A percentile compares a stretch with the other conserved stretches of the same genome.
phyloP scores from a whole-genome alignment of 2,329 filamentous ascomycete species.

The Sporothrix globosa region DNA sequence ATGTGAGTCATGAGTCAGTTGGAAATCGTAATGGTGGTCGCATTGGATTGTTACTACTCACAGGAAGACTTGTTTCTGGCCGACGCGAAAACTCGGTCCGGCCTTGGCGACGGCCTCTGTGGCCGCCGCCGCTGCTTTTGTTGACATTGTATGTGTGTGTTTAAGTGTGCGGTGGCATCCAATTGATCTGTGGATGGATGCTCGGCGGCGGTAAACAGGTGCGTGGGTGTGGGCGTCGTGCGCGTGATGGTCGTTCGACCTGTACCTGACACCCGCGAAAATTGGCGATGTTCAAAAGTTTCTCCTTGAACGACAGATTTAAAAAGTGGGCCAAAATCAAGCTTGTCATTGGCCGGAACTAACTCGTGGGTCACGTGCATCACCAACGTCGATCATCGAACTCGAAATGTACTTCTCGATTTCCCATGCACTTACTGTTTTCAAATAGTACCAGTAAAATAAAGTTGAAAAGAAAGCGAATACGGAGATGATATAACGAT shows the following conservation, averaged over 20 bases:
- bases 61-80: conserved; percentile 61
- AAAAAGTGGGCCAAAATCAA: conserved; percentile 29
- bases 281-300: conserved; percentile 27
- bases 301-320: conserved; percentile 25
- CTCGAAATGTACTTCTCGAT: too few species aligned
- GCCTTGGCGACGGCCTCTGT: conserved; percentile 45
- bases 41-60: conserved; percentile 42
- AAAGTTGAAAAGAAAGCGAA: too few species aligned
- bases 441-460: too few species aligned
- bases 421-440: too few species aligned
- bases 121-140: conserved; percentile 45
- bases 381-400: background rate
- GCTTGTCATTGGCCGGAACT: background rate
- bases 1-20: background rate
- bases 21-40: background rate
- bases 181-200: background rate
- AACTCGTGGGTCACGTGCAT: conserved; percentile 10
- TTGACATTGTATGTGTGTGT: conserved; percentile 36
- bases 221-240: background rate
- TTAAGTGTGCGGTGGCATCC: background rate
- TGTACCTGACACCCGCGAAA: conserved; percentile 8
- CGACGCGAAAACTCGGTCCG: conserved; percentile 51
- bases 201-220: too few species aligned
- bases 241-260: conserved; percentile 7
- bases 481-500: too few species aligned